Evolutionary conservation across 306 rosid species (phyloP), one percentile per base, ranked within the genome.

Genomic region (Begonia peltatifolia): DNA sequence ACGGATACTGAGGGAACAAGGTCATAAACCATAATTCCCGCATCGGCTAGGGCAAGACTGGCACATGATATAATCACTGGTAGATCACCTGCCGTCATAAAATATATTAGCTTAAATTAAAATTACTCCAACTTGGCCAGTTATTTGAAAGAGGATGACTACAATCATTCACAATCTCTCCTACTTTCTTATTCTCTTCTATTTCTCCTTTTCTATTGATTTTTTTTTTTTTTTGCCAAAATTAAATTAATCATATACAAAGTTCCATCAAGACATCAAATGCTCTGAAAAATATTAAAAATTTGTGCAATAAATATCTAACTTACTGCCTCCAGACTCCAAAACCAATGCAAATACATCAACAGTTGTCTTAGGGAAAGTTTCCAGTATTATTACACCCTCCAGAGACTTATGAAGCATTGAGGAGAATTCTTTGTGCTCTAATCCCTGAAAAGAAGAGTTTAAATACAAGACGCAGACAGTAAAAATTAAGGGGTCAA

Each of bases 261-360:
- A 30, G 38, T 30, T 30, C 38, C 38, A 30, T 30, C 8, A 30
- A 30, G 1, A 30, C 38, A 30, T 30, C 6, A 30, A 30, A 30
- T 30, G 38, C 38, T 30, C 38, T 30, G 6, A 44, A 44, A 44
- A 44, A 44, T 1, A 8, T 44, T 18, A 11, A 25, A 57, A 43
- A 42, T 16, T 12, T 42, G 17, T 59, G 47, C 56, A 59, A 59
- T 6, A 38, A 15, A 67, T 56, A 13, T 48, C 47, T 54, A 56
- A 63, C 99, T 86, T 83, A 90, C 96, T 79, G 67, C 99, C 99
- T 1, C 94, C 79, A 73, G 99, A 86, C 73, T 90, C 96, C 67
- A 90, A 74, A 70, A 90, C 94, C 82, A 86, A 68, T 43, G 95
- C 95, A 71, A 90, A 90, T 58, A 86, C 93, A 63, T 90, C 96